Evolutionary conservation across 2,329 filamentous ascomycete genomes (phyloP).

Genomic region (Xylaria sp.): DNA sequence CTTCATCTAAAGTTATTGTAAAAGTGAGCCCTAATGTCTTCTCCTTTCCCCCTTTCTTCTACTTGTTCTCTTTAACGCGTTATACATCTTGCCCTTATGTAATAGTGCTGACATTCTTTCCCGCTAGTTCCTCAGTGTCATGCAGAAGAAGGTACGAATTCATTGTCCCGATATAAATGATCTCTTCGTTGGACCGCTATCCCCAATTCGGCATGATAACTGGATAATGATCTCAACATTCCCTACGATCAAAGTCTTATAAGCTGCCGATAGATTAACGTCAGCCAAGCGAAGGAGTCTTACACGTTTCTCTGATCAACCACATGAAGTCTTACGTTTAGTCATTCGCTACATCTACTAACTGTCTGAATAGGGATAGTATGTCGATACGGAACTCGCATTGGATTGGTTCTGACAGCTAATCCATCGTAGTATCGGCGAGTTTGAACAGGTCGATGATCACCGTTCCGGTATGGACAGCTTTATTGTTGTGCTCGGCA

Average conservation of each 20-base stretch:
- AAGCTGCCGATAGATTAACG: constrained; percentile 97
- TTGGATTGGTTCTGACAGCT: constrained; percentile 32
- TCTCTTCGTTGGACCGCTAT: constrained; percentile 26
- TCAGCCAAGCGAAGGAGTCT: constrained; percentile 78
- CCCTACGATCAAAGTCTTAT: constrained; percentile 96
- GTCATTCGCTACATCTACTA: constrained; percentile 86
- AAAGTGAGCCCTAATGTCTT: constrained; percentile 59
- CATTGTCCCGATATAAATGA: constrained; percentile 21
- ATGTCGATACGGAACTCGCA: constrained; percentile 36
- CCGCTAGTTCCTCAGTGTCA: constrained; percentile 87
- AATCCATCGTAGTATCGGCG: constrained; percentile 73
- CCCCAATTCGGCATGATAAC: constrained; percentile 95
- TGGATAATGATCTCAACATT: constrained; percentile 89
- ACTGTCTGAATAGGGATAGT: constrained; percentile 50
- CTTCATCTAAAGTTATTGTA: constrained; percentile 99
- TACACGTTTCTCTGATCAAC: constrained; percentile 90
- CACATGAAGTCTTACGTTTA: constrained; percentile 90
- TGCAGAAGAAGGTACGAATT: constrained; percentile 98
- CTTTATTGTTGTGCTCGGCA: neutral
- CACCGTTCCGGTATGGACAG: constrained; percentile 80
- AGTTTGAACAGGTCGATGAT: constrained; percentile 99
- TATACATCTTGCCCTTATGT: neutral
- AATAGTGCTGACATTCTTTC: constrained; percentile 4
- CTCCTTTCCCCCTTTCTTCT: too few relatives aligned
- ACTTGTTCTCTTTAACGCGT: too few relatives aligned